A percentile compares a stretch with the other conserved stretches of the same genome.
Conservation (phyloP, 495 filamentous ascomycete genomes). For the Rhizodiscina lignyota region DNA sequence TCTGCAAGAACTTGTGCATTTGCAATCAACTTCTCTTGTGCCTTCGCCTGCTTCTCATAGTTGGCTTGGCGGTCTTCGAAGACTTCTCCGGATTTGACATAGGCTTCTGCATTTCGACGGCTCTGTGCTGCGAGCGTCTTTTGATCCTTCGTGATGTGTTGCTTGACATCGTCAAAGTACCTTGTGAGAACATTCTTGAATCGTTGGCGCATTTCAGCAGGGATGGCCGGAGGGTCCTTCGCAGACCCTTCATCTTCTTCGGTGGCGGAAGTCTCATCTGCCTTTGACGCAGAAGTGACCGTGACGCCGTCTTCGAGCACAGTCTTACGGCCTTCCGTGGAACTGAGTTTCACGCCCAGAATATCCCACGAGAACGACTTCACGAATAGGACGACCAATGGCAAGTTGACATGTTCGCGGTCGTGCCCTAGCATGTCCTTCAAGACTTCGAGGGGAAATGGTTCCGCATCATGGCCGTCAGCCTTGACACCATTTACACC, state of each 20-base stretch:
- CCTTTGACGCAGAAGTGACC: slow-evolving; percentile 25
- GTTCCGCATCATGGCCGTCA: slow-evolving; percentile 34
- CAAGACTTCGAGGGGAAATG: slow-evolving; percentile 87
- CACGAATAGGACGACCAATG: slow-evolving; percentile 82
- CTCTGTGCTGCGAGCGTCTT: slow-evolving; percentile 67
- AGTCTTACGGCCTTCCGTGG: slow-evolving; percentile 60
- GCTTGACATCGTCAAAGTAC: slow-evolving; percentile 88
- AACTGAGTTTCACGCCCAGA: slow-evolving; percentile 53
- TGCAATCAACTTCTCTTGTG: slow-evolving; percentile 74
- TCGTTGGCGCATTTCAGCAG: slow-evolving; percentile 62
- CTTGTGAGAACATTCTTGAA: slow-evolving; percentile 77
- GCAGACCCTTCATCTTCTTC: slow-evolving; percentile 24
- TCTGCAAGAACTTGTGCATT: slow-evolving; percentile 90
- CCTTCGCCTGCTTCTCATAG: slow-evolving; percentile 82
- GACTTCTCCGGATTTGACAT: slow-evolving; percentile 95
- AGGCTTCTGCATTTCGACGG: slow-evolving; percentile 90
- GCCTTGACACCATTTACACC: slow-evolving; percentile 22
- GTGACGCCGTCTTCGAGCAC: slow-evolving; percentile 61
- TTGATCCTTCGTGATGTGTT: slow-evolving; percentile 77
- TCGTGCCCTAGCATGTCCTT: slow-evolving; percentile 93
- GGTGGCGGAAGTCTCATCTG: slow-evolving; percentile 28
- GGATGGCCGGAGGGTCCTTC: slow-evolving; percentile 55
- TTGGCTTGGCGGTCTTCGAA: slow-evolving; percentile 96
- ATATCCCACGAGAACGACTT: slow-evolving; percentile 96
- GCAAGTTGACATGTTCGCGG: slow-evolving; percentile 78